phyloP scores from a whole-genome alignment of 352 stramenopile species.

The Pythium oligandrum region DNA sequence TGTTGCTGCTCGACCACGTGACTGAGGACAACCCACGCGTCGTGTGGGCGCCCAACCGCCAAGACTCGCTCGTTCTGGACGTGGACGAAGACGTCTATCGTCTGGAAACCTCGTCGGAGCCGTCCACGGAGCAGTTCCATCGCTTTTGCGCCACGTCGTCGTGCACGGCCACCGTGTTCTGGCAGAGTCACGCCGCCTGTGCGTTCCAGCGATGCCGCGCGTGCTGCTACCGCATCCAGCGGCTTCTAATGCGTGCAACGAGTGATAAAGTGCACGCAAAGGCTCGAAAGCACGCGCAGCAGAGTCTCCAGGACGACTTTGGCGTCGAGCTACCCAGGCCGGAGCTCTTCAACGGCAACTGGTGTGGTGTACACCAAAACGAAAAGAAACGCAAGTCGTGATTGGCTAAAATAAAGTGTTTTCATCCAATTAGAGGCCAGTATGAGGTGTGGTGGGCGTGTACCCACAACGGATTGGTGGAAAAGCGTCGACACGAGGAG shows the following conservation, averaged over 20 bases:
- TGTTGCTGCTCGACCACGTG: slow-evolving; percentile 39
- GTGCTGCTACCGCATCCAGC: slow-evolving; percentile 68
- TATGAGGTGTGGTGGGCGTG: too few relatives aligned
- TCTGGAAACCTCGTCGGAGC: neutral
- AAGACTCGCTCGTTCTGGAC: slow-evolving; percentile 9
- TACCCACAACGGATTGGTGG: too few relatives aligned
- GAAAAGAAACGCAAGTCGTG: neutral
- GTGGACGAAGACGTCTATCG: neutral
- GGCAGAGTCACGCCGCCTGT: slow-evolving; percentile 26
- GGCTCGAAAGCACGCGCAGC: slow-evolving; percentile 4
- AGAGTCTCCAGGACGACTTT: slow-evolving; percentile 10
- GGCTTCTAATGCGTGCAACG: slow-evolving; percentile 23
- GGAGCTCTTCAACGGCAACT: neutral
- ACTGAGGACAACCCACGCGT: slow-evolving; percentile 30
- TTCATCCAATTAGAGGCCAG: too few relatives aligned
- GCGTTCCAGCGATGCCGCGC: slow-evolving; percentile 46
- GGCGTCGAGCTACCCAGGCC: slow-evolving; percentile 1
- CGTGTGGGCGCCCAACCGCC: slow-evolving; percentile 55
- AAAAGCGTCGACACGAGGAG: too few relatives aligned
- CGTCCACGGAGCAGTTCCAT: slow-evolving; percentile 15
- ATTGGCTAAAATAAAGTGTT: too few relatives aligned
- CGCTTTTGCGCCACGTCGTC: slow-evolving; percentile 24
- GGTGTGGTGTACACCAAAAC: slow-evolving; percentile 13
- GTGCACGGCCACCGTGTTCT: slow-evolving; percentile 30
- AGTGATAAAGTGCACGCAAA: slow-evolving; percentile 10